phyloP scores from a whole-genome alignment of 306 rosid species.

The Canavalia ensiformis region DNA sequence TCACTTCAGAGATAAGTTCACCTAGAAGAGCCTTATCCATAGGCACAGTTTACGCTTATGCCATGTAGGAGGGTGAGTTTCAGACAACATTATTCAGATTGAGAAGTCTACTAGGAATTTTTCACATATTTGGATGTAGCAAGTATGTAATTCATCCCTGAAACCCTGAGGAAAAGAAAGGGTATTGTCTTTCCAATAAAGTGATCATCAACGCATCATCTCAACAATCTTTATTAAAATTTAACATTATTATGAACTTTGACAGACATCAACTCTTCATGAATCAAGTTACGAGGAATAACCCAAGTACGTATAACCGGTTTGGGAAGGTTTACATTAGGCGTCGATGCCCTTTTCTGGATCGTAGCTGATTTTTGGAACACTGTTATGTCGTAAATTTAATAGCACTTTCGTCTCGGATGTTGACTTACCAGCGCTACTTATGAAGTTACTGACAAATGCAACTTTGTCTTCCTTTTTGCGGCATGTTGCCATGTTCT shows the following conservation, averaged over 20 bases:
- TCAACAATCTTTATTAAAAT: constrained; percentile 15
- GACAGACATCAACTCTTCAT: constrained; percentile 69
- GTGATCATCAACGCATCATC: not conserved
- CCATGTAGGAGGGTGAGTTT: constrained; percentile 29
- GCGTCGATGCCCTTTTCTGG: constrained; percentile 36
- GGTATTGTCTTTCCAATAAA: constrained; percentile 1
- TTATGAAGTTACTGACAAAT: constrained; percentile 9
- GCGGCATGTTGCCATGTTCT: constrained; percentile 8
- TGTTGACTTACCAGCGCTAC: not conserved
- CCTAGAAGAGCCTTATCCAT: not conserved
- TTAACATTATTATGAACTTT: constrained; percentile 37
- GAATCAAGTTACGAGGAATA: constrained; percentile 50
- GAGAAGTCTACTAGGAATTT: not conserved
- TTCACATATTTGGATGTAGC: constrained; percentile 26
- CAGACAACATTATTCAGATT: constrained; percentile 28
- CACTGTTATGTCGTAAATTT: not conserved
- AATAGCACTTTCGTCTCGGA: not conserved
- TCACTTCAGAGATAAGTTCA: constrained; percentile 10
- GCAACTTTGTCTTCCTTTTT: not conserved
- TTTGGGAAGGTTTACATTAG: constrained; percentile 60
- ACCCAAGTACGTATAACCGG: constrained; percentile 19
- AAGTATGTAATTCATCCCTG: not conserved
- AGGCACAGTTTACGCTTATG: constrained; percentile 4
- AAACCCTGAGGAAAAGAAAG: not conserved
- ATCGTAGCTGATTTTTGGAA: constrained; percentile 33